Percentiles rank a stretch among this genome's conserved stretches.
Conservation (phyloP, 208 protist genomes). For the Balamuthia mandrillaris region DNA sequence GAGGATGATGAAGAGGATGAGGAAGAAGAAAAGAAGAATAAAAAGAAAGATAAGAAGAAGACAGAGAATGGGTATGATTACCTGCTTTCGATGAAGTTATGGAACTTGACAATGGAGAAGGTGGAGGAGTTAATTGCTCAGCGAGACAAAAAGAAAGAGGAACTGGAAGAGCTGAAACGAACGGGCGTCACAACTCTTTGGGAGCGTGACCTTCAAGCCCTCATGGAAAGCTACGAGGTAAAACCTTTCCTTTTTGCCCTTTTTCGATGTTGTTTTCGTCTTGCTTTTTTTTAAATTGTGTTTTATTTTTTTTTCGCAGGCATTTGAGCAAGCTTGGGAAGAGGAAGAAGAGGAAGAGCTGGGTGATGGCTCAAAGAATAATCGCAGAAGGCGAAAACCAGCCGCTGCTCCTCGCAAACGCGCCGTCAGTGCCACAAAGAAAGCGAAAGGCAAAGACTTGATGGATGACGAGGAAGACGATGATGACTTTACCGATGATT, state of each 20-base stretch:
- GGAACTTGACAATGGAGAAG: constrained; percentile 92
- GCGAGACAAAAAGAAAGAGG: constrained; percentile 16
- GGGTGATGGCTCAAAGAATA: background rate
- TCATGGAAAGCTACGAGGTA: constrained; percentile 27
- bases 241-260: background rate
- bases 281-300: background rate
- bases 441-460: too few relatives aligned
- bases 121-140: constrained; percentile 27
- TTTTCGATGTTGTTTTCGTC: background rate
- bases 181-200: constrained; percentile 4
- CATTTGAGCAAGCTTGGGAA: background rate
- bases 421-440: too few relatives aligned
- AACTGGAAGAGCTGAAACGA: constrained; percentile 11
- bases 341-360: constrained; percentile 21
- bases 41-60: constrained; percentile 40
- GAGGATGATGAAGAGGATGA: constrained; percentile 28
- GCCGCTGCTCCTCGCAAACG: too few relatives aligned
- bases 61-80: constrained; percentile 91
- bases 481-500: too few relatives aligned
- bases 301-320: background rate
- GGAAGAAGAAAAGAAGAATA: background rate
- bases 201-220: constrained; percentile 16
- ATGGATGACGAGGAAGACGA: too few relatives aligned
- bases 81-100: constrained; percentile 96
- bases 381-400: background rate